phyloP scores from a whole-genome alignment of 2,329 filamentous ascomycete genomes.

The Ophiostoma sp. region DNA sequence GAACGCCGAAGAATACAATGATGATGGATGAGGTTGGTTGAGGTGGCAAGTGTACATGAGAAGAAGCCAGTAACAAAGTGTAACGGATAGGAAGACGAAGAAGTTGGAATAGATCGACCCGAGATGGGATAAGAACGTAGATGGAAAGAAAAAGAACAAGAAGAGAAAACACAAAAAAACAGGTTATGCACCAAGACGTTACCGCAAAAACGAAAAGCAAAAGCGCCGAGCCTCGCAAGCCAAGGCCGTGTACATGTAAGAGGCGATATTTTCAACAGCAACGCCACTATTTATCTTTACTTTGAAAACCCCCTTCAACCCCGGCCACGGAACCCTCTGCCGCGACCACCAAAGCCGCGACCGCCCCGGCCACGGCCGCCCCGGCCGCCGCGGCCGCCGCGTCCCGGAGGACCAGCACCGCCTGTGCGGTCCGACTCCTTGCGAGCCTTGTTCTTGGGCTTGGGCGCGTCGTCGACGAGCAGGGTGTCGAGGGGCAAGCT shows the following conservation, averaged over 20 bases:
- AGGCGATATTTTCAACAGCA: not conserved
- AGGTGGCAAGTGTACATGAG: not conserved
- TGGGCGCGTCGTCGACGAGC: constrained; percentile 91
- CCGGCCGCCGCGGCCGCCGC: constrained; percentile 36
- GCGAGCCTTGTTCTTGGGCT: constrained; percentile 98
- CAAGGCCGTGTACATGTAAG: not conserved
- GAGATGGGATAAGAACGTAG: not conserved
- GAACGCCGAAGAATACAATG: constrained; percentile 13
- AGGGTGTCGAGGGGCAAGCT: constrained; percentile 91
- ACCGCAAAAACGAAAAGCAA: constrained; percentile 13
- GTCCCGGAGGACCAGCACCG: constrained; percentile 47
- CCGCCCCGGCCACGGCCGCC: constrained; percentile 30
- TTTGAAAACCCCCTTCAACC: constrained; percentile 15
- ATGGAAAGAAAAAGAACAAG: not conserved
- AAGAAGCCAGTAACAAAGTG: not conserved
- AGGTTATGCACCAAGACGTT: constrained; percentile 14
- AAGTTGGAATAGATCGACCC: constrained; percentile 11
- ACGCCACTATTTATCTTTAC: not conserved
- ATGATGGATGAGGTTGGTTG: not conserved
- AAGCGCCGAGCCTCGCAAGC: not conserved
- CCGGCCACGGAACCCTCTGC: constrained; percentile 25
- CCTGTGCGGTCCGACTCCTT: constrained; percentile 71
- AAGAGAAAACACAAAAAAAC: not conserved
- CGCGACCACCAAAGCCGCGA: constrained; percentile 24
- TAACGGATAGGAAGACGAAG: not conserved